Base-by-base conservation (phyloP, 495 filamentous ascomycete species). In the Usnea hakonensis region DNA sequence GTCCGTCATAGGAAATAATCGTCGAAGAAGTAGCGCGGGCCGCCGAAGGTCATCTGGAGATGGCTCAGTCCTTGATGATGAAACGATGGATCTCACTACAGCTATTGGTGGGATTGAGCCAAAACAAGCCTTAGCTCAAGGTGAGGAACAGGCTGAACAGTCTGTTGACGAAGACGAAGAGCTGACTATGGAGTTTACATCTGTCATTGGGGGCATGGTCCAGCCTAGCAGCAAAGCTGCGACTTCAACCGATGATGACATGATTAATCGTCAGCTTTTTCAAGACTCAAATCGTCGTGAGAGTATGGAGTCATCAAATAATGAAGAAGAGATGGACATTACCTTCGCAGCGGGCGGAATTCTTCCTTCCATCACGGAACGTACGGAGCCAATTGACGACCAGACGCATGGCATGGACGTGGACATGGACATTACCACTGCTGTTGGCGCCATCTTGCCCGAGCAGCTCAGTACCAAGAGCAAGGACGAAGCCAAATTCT, bases 171-270 rank as follows among this genome's bases (percentile, higher is more conserved):
- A 90, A 44, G 78, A 83, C 46, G 85, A 87, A 70, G 88, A 87
- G 56, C 82, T 93, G 78, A 88, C 87, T 3, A 91, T 91, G 88
- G 90, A 91, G 62, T 81, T 93, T 57, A 95, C 89, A 0, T 82
- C 84, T 41, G 86, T 84, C 0, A 74, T 92, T 60, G 89, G 89
- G 10, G 84, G 83, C 55, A 77, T 91, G 35, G 66, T 88, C 37
- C 68, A 73, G n/a, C 30, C 70, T 58, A 60, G 50, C 5, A 30
- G 13, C 28, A 33, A 46, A 41, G 16, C 19, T 21, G 26, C 9
- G 28, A 43, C 5, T 19, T 52, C 38, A 17, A 55, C 26, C 17
- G 44, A 46, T 56, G 19, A 62, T 41, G 32, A 58, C 1, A 48
- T 58, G 21, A 38, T 58, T n/a, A 62, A 55, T 32, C 54, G 58